Base-by-base conservation (phyloP, 1,139 yeast species). In the Scheffersomyces quercinus region DNA sequence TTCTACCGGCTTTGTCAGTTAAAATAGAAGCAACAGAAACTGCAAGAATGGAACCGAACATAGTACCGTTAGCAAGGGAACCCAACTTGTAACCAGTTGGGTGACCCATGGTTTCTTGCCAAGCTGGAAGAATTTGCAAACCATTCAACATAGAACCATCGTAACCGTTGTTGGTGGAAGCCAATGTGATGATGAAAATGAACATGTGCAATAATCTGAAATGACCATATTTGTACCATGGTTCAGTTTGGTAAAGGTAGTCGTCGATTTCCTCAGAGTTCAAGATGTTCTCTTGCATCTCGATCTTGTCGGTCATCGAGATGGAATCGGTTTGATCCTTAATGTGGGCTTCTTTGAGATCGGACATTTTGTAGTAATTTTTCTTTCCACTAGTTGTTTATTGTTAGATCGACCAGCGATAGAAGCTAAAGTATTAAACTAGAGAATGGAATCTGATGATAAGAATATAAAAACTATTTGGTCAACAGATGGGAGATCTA, bases 1-100 rank as follows among this genome's bases (percentile, higher is more conserved):
- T 71, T 64, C 85, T 70, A 42, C 85, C 85, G 36, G 56, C 58
- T 15, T 50, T 58, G 48, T 81, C 85, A 49, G 75, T 62, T 37
- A 73, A 51, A 41, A 52, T 45, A 9, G 67, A 52, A 10, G 65
- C 64, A 44, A 59, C 59, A 14, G 75, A 60, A 30, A 68, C 59
- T 15, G 58, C 36, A 51, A 51, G 29, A 16, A 58, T 34, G 29
- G 44, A 55, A 15, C 69, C 69, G 24, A 62, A 54, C 46, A 53
- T 49, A 2, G 48, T 47, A 36, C 51, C 67, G 53, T 49, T 54
- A 33, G 46, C 50, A 55, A 55, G 58, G 11, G 59, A 58, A 34
- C 62, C 62, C 37, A 58, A 48, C 14, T 36, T 51, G 28, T 50
- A 50, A 15, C 60, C 58, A 2, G 40, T 39, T 3, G 62, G 62